Conservation (phyloP, 1,284 basidiomycete genomes). For the Tilletia indica region DNA sequence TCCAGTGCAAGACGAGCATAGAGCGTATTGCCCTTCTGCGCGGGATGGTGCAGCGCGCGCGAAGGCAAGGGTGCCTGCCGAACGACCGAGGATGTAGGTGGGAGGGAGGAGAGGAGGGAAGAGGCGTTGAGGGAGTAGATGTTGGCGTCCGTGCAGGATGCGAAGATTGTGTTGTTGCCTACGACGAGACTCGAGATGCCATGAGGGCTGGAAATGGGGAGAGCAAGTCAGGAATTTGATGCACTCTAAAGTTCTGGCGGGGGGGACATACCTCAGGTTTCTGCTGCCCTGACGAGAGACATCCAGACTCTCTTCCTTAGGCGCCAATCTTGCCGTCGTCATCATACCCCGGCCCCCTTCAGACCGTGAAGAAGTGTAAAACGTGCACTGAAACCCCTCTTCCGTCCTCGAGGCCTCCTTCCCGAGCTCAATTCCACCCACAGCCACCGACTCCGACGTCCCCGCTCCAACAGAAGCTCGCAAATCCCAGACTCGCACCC, state of each 20-base stretch:
- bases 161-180: constrained; percentile 18
- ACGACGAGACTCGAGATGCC: constrained; percentile 45
- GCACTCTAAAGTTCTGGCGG: no score
- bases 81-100: constrained; percentile 23
- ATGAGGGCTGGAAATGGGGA: constrained; percentile 30
- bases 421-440: no score
- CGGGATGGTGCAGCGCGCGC: constrained; percentile 34
- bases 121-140: constrained; percentile 31
- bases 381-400: no score
- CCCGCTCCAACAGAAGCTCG: constrained; percentile 20
- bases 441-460: no score
- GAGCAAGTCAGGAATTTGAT: background rate
- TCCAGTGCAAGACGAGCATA: constrained; percentile 49
- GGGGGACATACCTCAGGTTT: constrained; percentile 3
- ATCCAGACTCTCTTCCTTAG: background rate
- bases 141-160: constrained; percentile 48
- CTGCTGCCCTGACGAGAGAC: background rate
- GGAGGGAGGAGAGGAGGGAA: constrained; percentile 16
- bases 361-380: no score
- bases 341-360: background rate
- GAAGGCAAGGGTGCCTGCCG: constrained; percentile 8
- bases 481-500: constrained; percentile 52
- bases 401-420: no score
- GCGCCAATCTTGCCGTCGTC: background rate
- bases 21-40: constrained; percentile 49